Evolutionary conservation across 768 basidiomycete species (phyloP).

Genomic region (Russula earlei): DNA sequence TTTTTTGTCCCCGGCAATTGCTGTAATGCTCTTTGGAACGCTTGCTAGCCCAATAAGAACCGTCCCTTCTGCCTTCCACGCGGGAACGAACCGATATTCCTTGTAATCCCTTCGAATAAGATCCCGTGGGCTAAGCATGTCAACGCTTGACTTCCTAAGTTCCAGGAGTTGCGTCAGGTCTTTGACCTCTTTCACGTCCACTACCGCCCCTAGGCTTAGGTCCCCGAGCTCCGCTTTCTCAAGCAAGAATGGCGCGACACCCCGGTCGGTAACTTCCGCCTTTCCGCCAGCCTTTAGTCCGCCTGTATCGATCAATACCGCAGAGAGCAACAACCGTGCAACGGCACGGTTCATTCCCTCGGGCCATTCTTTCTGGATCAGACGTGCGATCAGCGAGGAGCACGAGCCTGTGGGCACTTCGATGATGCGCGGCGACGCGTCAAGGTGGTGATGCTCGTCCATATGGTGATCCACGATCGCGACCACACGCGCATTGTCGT

Average conservation of each 20-base stretch:
- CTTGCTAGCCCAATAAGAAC: slow-evolving; percentile 73
- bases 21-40: slow-evolving; percentile 60
- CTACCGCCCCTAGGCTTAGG: slow-evolving; percentile 13
- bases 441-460: slow-evolving; percentile 64
- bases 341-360: slow-evolving; percentile 19
- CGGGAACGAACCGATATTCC: slow-evolving; percentile 53
- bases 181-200: slow-evolving; percentile 35
- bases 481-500: slow-evolving; percentile 36
- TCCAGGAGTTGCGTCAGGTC: slow-evolving; percentile 40
- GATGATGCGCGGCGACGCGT: slow-evolving; percentile 60
- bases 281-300: slow-evolving; percentile 75
- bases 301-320: slow-evolving; percentile 80
- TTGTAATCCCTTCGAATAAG: slow-evolving; percentile 95
- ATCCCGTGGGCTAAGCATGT: slow-evolving; percentile 59
- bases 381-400: slow-evolving; percentile 50
- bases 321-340: slow-evolving; percentile 35
- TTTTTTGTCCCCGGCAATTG: slow-evolving; percentile 40
- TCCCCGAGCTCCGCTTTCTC: slow-evolving; percentile 41
- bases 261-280: slow-evolving; percentile 53
- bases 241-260: slow-evolving; percentile 55
- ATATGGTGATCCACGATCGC: slow-evolving; percentile 88
- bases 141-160: slow-evolving; percentile 57
- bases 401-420: slow-evolving; percentile 65
- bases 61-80: slow-evolving; percentile 30
- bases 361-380: slow-evolving; percentile 17